These are phyloP conservation scores for Chlorophyllum brunneum DNA, from an alignment of 768 basidiomycete genomes.

Conservation along the genomic window DNA sequence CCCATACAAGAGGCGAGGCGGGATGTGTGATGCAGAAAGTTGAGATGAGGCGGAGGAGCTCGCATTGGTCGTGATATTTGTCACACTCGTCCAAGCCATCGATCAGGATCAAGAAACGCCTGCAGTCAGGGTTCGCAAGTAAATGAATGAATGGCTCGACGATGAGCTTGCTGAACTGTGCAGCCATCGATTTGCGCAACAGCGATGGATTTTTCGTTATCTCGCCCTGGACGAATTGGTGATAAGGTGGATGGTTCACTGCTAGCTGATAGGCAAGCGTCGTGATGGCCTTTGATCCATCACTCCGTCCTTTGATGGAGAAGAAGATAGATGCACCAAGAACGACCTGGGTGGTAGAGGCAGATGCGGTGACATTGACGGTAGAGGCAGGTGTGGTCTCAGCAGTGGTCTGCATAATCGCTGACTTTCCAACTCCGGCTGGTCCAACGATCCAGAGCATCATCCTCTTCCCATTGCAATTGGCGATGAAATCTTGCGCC, in stretches of 20 bases:
- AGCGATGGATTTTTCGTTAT: constrained; percentile 9
- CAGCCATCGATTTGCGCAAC: constrained; percentile 1
- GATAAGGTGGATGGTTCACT: neutral
- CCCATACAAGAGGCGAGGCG: constrained; percentile 17
- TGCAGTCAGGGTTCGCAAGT: too few species aligned
- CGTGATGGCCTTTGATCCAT: neutral
- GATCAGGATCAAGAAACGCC: too few species aligned
- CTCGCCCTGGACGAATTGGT: neutral
- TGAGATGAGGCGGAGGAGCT: constrained; percentile 15
- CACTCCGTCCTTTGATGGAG: neutral
- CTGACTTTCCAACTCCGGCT: constrained; percentile 20
- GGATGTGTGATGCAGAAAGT: neutral
- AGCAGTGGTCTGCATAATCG: constrained; percentile 18
- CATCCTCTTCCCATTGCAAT: neutral
- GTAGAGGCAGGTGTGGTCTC: too few species aligned
- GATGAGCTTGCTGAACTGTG: constrained; percentile 13
- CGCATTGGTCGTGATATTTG: constrained; percentile 7
- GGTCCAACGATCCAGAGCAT: constrained; percentile 20
- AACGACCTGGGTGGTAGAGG: too few species aligned
- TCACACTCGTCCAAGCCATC: constrained; percentile 27
- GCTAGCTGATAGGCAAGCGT: constrained; percentile 22
- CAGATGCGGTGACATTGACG: too few species aligned
- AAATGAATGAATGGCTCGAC: too few species aligned
- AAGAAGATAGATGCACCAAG: too few species aligned
- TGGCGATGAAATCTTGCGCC: constrained; percentile 14